Percentiles rank a stretch among this genome's conserved stretches.
Evolutionary conservation across 2,329 filamentous ascomycete genomes (phyloP).

Genomic region (Sordariomycetes sp.): DNA sequence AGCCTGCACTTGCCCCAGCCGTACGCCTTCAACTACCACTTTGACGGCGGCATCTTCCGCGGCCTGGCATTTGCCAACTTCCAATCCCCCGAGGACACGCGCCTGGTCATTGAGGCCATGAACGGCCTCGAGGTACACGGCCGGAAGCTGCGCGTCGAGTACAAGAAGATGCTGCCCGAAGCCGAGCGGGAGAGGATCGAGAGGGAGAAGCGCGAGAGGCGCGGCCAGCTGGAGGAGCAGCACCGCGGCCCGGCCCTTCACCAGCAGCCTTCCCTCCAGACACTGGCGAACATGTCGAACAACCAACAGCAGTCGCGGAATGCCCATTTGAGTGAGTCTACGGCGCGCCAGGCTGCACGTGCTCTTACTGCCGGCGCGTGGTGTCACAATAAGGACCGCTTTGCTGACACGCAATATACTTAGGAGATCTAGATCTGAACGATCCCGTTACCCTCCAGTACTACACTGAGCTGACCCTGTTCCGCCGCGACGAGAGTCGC

Average conservation of each 20-base stretch:
- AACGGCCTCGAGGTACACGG: conserved; percentile 95
- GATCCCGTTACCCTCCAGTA: conserved; percentile 77
- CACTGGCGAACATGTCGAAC: conserved; percentile 52
- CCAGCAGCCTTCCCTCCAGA: conserved; percentile 77
- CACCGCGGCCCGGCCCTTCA: conserved; percentile 70
- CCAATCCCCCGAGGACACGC: conserved; percentile 87
- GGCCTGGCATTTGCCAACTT: conserved; percentile 97
- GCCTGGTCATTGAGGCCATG: conserved; percentile 80
- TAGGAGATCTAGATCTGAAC: conserved; percentile 72
- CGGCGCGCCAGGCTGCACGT: too few relatives aligned
- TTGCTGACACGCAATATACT: not conserved
- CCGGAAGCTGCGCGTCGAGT: conserved; percentile 88
- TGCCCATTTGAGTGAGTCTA: conserved; percentile 31
- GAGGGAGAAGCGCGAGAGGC: conserved; percentile 88
- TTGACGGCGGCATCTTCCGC: conserved; percentile 93
- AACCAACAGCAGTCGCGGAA: conserved; percentile 36
- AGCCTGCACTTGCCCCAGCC: conserved; percentile 86
- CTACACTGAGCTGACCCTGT: conserved; percentile 81
- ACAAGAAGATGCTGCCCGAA: conserved; percentile 98
- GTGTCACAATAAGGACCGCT: not conserved
- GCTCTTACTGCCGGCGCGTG: too few relatives aligned
- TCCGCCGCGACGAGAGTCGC: conserved; percentile 65
- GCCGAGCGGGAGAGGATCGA: conserved; percentile 93
- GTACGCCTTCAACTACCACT: conserved; percentile 99
- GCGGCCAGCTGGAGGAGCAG: conserved; percentile 93